Conservation (phyloP, 129 eudicot species). For the Flaveria robusta region DNA sequence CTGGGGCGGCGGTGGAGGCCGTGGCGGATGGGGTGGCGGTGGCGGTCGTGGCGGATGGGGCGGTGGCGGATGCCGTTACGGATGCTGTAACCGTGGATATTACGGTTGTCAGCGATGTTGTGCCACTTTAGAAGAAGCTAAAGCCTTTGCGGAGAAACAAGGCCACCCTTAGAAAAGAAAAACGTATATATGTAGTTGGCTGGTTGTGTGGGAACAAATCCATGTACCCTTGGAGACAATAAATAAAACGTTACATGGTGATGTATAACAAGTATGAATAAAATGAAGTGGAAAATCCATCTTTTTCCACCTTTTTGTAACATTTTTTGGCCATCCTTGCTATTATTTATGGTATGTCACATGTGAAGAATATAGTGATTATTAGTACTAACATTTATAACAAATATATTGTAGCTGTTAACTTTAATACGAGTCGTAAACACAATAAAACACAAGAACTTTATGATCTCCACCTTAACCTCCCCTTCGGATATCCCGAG, state of each 20-base stretch:
- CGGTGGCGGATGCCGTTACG: background rate
- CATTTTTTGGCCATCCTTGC: too few species aligned
- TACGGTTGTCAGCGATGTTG: background rate
- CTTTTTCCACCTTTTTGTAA: conserved; percentile 3
- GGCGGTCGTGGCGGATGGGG: conserved; percentile 6
- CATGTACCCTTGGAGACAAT: background rate
- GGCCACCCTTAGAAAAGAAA: background rate
- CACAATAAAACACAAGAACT: too few species aligned
- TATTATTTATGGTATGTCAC: too few species aligned
- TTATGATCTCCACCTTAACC: too few species aligned
- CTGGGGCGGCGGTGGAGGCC: conserved; percentile 2
- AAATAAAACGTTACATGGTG: conserved; percentile 6
- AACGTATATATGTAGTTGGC: too few species aligned
- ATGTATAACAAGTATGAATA: background rate
- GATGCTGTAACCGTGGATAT: conserved; percentile 1
- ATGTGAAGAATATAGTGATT: too few species aligned
- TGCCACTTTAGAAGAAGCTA: background rate
- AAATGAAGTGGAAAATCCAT: background rate
- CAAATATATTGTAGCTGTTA: too few species aligned
- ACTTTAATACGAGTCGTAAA: too few species aligned
- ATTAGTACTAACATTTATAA: too few species aligned
- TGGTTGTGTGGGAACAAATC: background rate
- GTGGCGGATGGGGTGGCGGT: background rate
- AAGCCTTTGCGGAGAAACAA: conserved; percentile 6
- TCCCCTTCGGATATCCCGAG: too few species aligned